Base-by-base conservation (phyloP, 2,329 filamentous ascomycete species). In the Neofusicoccum sp. region DNA sequence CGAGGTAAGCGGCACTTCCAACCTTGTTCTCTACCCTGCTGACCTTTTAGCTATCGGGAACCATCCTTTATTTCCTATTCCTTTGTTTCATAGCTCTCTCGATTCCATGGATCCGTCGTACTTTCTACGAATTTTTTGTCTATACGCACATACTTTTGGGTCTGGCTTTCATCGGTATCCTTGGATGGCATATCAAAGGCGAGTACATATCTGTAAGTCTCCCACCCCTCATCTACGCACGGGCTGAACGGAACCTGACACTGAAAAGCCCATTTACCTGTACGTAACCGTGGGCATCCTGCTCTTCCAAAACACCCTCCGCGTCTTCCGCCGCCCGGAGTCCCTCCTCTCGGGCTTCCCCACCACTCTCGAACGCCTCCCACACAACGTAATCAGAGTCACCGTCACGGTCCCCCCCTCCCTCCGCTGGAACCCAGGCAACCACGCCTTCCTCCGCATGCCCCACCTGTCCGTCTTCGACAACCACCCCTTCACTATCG, bases 391-490 rank as follows among this genome's bases (percentile, higher is more conserved):
- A 44, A 68, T 65, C n/a, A 56, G 65, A 22, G 54, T 75, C 4
- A 59, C 64, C 12, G 61, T 74, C 9, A 11, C 61, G 1, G 67
- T 69, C 29, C 68, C 68, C 4, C 58, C 36, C 9, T 56, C 56
- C 2, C 64, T 71, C 3, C 66, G 31, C 7, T 73, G 71, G 65
- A 66, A 58, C 81, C 64, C 86, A 84, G 74, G 87, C 84, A 80
- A 89, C 83, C 71, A 89, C 86, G 85, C 87, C 83, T 69, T 69
- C 62, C 47, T 75, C 11, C 69, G 72, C 28, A 68, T 75, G 22
- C 71, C 69, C 5, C 28, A 50, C 12, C 43, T 75, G 11, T 62
- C 56, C 8, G 4, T 44, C 9, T 41, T 73, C 1, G 70, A 68
- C 33, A 73, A 71, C 58, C 70, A 74, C 62, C 73, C 73, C 4